A percentile compares a stretch with the other conserved stretches of the same genome.
phyloP scores from a whole-genome alignment of 2,329 filamentous ascomycete genomes.

The Graphilbum fragrans region DNA sequence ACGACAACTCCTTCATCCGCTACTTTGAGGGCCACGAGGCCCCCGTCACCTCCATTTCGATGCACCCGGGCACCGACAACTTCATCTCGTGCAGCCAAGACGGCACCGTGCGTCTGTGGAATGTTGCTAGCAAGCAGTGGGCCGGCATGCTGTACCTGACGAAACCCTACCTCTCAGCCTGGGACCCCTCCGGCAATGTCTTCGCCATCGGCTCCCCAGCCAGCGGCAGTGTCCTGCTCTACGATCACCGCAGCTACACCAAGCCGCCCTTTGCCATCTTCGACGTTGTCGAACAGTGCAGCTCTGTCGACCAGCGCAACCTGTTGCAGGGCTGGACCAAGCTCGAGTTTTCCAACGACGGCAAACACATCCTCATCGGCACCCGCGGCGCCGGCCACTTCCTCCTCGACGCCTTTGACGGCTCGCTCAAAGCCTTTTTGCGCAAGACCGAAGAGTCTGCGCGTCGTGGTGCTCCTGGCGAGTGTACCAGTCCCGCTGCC shows the following conservation, averaged over 20 bases:
- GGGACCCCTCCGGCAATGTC: slow-evolving; percentile 83
- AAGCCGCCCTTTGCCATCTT: slow-evolving; percentile 82
- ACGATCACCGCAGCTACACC: slow-evolving; percentile 88
- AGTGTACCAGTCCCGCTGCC: slow-evolving; percentile 21
- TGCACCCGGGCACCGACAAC: slow-evolving; percentile 78
- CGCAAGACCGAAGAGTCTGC: slow-evolving; percentile 43
- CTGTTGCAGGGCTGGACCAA: slow-evolving; percentile 68
- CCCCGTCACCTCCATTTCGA: slow-evolving; percentile 68
- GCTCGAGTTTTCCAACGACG: slow-evolving; percentile 92
- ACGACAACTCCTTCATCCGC: slow-evolving; percentile 92
- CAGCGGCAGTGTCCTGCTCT: slow-evolving; percentile 71
- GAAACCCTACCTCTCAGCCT: slow-evolving; percentile 72
- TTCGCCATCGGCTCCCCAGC: slow-evolving; percentile 80
- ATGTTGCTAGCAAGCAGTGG: slow-evolving; percentile 66
- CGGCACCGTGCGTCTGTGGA: slow-evolving; percentile 86
- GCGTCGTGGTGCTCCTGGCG: slow-evolving; percentile 39
- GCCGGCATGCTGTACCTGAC: slow-evolving; percentile 72
- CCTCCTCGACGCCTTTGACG: slow-evolving; percentile 85
- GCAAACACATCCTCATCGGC: slow-evolving; percentile 71
- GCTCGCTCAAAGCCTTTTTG: slow-evolving; percentile 63
- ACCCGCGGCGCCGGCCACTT: slow-evolving; percentile 81
- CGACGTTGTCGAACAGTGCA: slow-evolving; percentile 53
- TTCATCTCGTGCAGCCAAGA: slow-evolving; percentile 90
- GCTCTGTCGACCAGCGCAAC: slow-evolving; percentile 41
- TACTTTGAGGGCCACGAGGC: slow-evolving; percentile 90